Evolutionary conservation across 73 alveolate genomes (phyloP).

Genomic region (Uronychia binucleata): DNA sequence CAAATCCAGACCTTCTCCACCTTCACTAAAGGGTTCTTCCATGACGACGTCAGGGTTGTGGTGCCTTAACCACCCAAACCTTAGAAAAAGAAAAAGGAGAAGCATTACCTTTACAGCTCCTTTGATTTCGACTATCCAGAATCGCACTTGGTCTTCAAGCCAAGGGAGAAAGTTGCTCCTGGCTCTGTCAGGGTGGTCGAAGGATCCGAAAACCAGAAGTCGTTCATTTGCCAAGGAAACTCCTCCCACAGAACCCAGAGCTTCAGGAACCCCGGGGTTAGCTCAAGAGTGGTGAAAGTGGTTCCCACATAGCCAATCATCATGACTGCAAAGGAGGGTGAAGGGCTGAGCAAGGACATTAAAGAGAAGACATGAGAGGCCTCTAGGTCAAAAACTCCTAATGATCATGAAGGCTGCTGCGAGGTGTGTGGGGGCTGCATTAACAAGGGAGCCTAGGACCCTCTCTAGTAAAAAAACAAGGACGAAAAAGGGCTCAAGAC

Average conservation of each 20-base stretch:
- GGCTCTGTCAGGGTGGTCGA: background rate
- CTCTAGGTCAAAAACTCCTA: no score
- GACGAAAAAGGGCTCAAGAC: background rate
- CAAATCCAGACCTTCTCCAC: background rate
- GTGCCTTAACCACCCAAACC: background rate
- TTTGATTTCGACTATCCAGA: background rate
- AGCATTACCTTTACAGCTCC: background rate
- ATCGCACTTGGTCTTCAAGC: background rate
- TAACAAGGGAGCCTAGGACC: no score
- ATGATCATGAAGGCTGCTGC: no score
- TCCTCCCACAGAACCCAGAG: background rate
- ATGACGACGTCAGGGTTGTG: background rate
- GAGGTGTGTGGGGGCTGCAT: no score
- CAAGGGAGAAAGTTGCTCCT: no score
- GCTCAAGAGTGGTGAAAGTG: background rate
- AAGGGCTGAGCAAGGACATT: no score
- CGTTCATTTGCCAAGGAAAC: background rate
- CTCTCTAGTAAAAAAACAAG: background rate
- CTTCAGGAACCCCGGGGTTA: background rate
- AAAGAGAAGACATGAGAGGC: no score
- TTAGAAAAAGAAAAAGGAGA: background rate
- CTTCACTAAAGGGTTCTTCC: background rate
- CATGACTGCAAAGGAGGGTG: background rate
- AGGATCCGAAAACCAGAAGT: background rate
- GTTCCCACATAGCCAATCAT: background rate